These are phyloP conservation scores for Phytophthora kernoviae DNA, from an alignment of 352 stramenopile genomes.

Conservation along the genomic window DNA sequence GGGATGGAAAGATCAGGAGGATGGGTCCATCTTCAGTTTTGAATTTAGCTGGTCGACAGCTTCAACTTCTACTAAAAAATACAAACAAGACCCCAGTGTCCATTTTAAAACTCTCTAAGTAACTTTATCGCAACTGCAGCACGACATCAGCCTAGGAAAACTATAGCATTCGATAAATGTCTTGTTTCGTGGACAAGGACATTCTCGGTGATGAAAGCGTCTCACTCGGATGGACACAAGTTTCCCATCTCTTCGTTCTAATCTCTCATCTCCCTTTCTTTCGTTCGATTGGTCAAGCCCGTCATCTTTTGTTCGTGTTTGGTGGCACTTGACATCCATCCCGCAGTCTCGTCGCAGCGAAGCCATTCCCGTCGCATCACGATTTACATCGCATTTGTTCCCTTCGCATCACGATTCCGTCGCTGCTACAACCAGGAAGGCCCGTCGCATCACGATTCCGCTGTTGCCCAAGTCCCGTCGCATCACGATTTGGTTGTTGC, in stretches of 20 bases:
- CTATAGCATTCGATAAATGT: no score
- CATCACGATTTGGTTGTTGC: conserved; percentile 4
- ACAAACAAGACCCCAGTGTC: neutral
- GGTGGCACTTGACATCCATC: neutral
- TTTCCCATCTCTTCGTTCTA: neutral
- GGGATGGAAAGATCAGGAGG: neutral
- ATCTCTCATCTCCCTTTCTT: conserved; percentile 4
- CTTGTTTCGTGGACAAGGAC: no score
- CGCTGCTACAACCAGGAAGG: neutral
- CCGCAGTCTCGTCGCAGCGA: neutral
- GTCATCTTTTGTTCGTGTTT: conserved; percentile 2
- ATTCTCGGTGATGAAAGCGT: no score
- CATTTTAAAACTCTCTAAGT: neutral
- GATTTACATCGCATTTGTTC: neutral
- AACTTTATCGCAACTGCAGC: neutral
- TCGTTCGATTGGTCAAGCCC: neutral
- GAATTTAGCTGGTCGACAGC: neutral
- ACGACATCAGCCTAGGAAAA: no score
- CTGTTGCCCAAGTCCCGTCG: neutral
- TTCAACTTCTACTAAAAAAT: neutral
- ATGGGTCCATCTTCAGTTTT: conserved; percentile 1
- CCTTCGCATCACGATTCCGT: neutral
- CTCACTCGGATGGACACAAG: neutral
- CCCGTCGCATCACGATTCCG: conserved; percentile 2
- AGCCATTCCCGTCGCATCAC: neutral